A percentile compares a stretch with the other conserved stretches of the same genome.
Evolutionary conservation across 352 stramenopile genomes (phyloP).

Genomic region (Phytophthora pistaciae): DNA sequence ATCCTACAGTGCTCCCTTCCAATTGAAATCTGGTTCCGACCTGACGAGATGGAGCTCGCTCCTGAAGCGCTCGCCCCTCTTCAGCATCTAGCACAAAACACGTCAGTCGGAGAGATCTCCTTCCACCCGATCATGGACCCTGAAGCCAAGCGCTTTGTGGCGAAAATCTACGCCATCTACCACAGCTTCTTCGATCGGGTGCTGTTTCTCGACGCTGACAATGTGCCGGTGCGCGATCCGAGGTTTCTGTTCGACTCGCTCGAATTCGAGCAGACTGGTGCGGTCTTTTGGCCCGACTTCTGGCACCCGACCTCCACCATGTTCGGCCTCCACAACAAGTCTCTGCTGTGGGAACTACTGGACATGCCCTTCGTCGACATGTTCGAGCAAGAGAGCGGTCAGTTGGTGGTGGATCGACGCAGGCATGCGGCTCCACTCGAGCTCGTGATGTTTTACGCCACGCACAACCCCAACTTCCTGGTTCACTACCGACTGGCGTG

Average conservation of each 20-base stretch:
- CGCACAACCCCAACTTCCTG: conserved; percentile 53
- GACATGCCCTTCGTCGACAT: conserved; percentile 59
- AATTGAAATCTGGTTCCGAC: conserved; percentile 70
- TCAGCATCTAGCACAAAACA: conserved; percentile 24
- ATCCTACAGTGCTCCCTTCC: conserved; percentile 46
- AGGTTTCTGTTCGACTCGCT: conserved; percentile 55
- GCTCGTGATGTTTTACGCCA: conserved; percentile 50
- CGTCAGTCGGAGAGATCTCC: conserved; percentile 20
- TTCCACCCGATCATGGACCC: conserved; percentile 34
- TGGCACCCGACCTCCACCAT: conserved; percentile 37
- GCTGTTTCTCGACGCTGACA: conserved; percentile 68
- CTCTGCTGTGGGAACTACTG: conserved; percentile 54
- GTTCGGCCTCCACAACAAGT: conserved; percentile 35
- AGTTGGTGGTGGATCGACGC: conserved; percentile 54
- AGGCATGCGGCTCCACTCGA: conserved; percentile 38
- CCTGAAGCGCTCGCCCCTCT: conserved; percentile 21
- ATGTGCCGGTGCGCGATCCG: conserved; percentile 53
- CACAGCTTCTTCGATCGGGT: conserved; percentile 50
- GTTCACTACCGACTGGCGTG: conserved; percentile 45
- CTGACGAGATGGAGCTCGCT: conserved; percentile 36
- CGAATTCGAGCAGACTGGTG: conserved; percentile 20
- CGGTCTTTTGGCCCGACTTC: conserved; percentile 35
- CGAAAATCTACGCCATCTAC: conserved; percentile 60
- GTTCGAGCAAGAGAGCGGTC: conserved; percentile 76
- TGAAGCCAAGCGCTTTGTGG: conserved; percentile 49